Evolutionary conservation across 805 yeast species (phyloP), one percentile per base, ranked within the genome.

Genomic region (Candida boidinii): DNA sequence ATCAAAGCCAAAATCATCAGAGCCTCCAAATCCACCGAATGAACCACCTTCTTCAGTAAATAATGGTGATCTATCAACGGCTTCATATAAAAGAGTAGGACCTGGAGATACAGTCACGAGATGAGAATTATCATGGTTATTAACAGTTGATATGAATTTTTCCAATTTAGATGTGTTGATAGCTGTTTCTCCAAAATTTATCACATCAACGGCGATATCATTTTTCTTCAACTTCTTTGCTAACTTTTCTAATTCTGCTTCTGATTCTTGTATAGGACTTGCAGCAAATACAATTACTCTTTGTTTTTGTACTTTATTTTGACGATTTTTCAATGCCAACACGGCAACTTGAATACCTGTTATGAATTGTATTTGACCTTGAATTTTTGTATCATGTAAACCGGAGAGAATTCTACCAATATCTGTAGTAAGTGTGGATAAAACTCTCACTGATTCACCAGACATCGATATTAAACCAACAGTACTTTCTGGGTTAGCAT

Each of bases 201-300:
- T 74, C 38, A 92, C 68, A 54, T 92, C 98, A 28, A 92, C 70
- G 11, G 96, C 87, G 31, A 92, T 71, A 49, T 77, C 84, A 58
- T 92, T 92, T 66, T 90, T 90, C 68, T 88, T 92, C 77, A 92
- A 73, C 55, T 80, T 80, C 62, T 85, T 86, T 23, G 95, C 96
- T 53, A 92, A 68, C 51, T 74, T 82, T 48, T 81, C 82, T 42
- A 92, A 68, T 17, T 81, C 90, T 48, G 72, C 73, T 35, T 74
- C 79, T 12, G 66, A 60, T 37, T 83, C 92, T 19, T 53, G 56
- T 29, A 92, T 67, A 20, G 97, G 97, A 37, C 85, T 73, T 13
- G 95, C 96, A 27, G 87, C 86, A 58, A 92, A 92, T 24, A 76
- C 84, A 37, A 92, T 72, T 39, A 92, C 83, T 44, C 98, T 73